Evolutionary conservation across 2,329 filamentous ascomycete species (phyloP), one percentile per base, ranked within the genome.

Genomic region (Aspergillus aculeatinus): DNA sequence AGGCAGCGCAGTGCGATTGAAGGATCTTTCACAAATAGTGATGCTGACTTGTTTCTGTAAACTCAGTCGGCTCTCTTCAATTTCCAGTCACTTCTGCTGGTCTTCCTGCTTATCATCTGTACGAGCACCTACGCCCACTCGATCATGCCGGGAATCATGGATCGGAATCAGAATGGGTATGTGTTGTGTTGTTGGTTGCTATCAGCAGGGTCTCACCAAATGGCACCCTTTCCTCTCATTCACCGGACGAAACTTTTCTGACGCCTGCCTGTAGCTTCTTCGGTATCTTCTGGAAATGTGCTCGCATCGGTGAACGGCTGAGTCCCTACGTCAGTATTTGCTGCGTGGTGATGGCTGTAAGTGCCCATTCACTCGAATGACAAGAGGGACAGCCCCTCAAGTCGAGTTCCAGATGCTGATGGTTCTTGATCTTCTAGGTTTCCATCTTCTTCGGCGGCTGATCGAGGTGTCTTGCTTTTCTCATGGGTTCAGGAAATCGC

Each of bases 251-350:
- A n/a, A 25, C 27, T 19, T 35, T 35, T 47, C 23, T 56, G 47
- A 25, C 14, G 2, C 27, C 27, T 35, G 1, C 33, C 11, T 25
- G 11, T 48, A 92, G 89, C 14, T 80, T 92, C 54, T 86, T 92
- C 68, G 91, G 92, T 55, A 89, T 96, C 63, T 96, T 98, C 74
- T 99, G 95, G 95, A 97, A 98, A 79, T 92, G 87, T 65, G 95
- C 95, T 27, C 84, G 95, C 65, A 87, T 99, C 74, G 95, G 95
- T 42, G 95, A 99, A 81, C 82, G 95, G 65, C 76, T 99, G 67
- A 97, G 92, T 75, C 95, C 95, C 48, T 98, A 98, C 76, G 91
- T 99, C 70, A 96, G 92, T 80, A 81, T 98, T 74, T 96, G 92
- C 76, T 98, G 94, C 75, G 83, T 97, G 33, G 78, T 92, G 69